Evolutionary conservation across 805 yeast genomes (phyloP), one percentile per base, ranked within the genome.

Genomic region (Metschnikowia orientalis): DNA sequence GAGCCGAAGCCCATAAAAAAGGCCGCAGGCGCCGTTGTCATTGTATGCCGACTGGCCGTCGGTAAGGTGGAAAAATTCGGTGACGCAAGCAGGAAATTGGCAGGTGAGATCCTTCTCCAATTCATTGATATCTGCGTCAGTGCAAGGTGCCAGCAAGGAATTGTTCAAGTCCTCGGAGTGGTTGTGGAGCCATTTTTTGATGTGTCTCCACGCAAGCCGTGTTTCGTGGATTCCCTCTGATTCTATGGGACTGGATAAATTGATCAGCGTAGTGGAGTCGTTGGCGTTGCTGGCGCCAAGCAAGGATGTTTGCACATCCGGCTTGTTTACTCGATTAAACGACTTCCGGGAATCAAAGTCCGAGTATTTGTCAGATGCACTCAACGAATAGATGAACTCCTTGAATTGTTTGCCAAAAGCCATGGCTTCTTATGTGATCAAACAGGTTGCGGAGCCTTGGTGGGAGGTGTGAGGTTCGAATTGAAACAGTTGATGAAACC

Each of bases 21-120:
- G 61, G 7, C 98, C 92, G 16, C 59, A 56, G 4, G 73, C 66
- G 17, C 79, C 87, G 40, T 85, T 78, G 36, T 78, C 75, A 26
- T 88, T 94, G 40, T 82, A 69, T 18, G 47, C 43, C 8, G 60
- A 50, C 62, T 92, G 98, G 32, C 98, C 98, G 52, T 92, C 97
- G 45, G 92, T 95, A 24, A 82, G 61, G 49, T 78, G 73, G 51
- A 74, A 75, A 27, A 90, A 83, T 26, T 88, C 95, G 33, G 83
- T 69, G 6, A 92, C 86, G 35, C 90, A 85, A 2, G 77, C 64
- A 1, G 98, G 98, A 27, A 92, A 69, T 28, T 69, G 65, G 32
- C 86, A 64, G 27, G 75, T 78, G 51, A 88, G 65, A 56, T 90
- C 97, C 47, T 75, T 73, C 61, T 92, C 97, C 18, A 92, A 81